Percentiles rank a stretch among this genome's conserved stretches.
These are phyloP conservation scores for Pseudozyma thailandica DNA, from an alignment of 1,284 basidiomycete species.

Conservation along the genomic window DNA sequence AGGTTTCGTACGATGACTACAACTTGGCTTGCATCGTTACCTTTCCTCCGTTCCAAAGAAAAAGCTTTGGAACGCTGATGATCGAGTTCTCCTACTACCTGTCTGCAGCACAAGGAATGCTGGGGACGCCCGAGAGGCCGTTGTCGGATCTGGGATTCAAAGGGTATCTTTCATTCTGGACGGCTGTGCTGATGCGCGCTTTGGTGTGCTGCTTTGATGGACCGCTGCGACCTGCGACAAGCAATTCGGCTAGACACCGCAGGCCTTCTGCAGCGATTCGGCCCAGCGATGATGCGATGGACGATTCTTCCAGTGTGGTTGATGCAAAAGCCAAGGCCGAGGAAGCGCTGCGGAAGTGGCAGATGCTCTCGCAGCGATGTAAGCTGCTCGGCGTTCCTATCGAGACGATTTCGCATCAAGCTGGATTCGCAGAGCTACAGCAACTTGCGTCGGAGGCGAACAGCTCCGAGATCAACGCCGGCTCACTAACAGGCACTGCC, in stretches of 20 bases:
- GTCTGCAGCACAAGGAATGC: constrained; percentile 78
- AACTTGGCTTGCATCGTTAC: constrained; percentile 97
- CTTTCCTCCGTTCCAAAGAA: constrained; percentile 89
- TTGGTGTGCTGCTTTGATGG: constrained; percentile 73
- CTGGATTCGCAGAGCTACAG: constrained; percentile 27
- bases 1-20: constrained; percentile 93
- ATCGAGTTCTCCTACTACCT: constrained; percentile 99
- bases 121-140: constrained; percentile 94
- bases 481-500: background rate
- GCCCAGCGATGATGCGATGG: background rate
- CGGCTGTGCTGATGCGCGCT: constrained; percentile 82
- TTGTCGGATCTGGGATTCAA: constrained; percentile 90
- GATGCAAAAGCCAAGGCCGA: constrained; percentile 4
- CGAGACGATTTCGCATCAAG: constrained; percentile 28
- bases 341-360: constrained; percentile 13
- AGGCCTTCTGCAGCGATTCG: constrained; percentile 13
- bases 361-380: constrained; percentile 30
- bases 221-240: background rate
- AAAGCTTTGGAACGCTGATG: constrained; percentile 91
- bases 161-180: constrained; percentile 93
- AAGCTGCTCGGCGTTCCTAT: constrained; percentile 29
- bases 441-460: constrained; percentile 20
- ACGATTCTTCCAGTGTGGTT: background rate
- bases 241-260: constrained; percentile 1
- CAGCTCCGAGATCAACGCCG: constrained; percentile 15